phyloP scores from a whole-genome alignment of 345 rosid species.

The Noccaea bulbosa region DNA sequence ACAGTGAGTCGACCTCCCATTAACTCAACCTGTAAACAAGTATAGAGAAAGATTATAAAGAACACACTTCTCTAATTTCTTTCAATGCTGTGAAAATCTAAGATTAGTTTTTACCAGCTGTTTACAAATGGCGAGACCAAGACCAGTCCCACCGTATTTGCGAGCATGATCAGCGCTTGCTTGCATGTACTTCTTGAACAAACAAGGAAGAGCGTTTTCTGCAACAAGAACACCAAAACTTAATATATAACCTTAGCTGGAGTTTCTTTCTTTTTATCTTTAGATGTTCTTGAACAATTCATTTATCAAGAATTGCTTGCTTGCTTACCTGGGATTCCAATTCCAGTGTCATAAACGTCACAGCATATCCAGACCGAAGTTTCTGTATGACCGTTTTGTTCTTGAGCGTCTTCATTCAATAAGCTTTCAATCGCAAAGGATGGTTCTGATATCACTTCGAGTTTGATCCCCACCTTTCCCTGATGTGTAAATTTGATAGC shows the following conservation, averaged over 20 bases:
- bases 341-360: slow-evolving; percentile 91
- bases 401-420: slow-evolving; percentile 45
- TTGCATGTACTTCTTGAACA: slow-evolving; percentile 94
- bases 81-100: neutral
- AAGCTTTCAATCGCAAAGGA: slow-evolving; percentile 51
- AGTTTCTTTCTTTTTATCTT: neutral
- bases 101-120: slow-evolving; percentile 62
- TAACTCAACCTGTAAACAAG: slow-evolving; percentile 71
- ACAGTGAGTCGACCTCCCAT: slow-evolving; percentile 96
- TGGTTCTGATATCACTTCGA: slow-evolving; percentile 72
- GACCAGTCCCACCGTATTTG: slow-evolving; percentile 97
- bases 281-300: slow-evolving; percentile 3
- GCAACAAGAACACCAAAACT: slow-evolving; percentile 38
- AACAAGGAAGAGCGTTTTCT: slow-evolving; percentile 88
- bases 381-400: slow-evolving; percentile 45
- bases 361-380: slow-evolving; percentile 86
- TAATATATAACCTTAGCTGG: neutral
- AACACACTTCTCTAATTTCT: neutral
- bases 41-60: neutral
- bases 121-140: slow-evolving; percentile 97
- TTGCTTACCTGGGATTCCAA: slow-evolving; percentile 88
- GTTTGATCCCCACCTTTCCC: slow-evolving; percentile 87
- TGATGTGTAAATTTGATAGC: slow-evolving; percentile 95
- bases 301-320: neutral
- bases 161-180: slow-evolving; percentile 92